These are phyloP conservation scores for Penicillium ucsense DNA, from an alignment of 495 filamentous ascomycete genomes.

Conservation along the genomic window DNA sequence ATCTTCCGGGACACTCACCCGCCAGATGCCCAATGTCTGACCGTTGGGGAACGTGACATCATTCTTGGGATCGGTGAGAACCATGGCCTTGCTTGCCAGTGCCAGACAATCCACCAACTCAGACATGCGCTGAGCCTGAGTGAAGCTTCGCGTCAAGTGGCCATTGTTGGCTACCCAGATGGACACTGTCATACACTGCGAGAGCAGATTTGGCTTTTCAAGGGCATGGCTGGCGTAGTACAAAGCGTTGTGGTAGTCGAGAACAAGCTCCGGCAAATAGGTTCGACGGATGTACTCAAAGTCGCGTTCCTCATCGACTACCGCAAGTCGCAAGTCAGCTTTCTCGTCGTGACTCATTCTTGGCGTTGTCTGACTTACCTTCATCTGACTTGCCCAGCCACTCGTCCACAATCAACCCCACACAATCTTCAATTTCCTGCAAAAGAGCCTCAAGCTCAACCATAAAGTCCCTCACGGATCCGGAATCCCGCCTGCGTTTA, in stretches of 20 bases:
- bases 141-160: conserved; percentile 55
- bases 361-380: conserved; percentile 21
- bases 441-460: conserved; percentile 24
- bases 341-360: no score
- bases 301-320: conserved; percentile 34
- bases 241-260: conserved; percentile 69
- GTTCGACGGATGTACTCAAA: conserved; percentile 50
- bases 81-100: conserved; percentile 59
- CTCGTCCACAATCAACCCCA: conserved; percentile 31
- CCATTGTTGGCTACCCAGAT: conserved; percentile 53
- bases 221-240: conserved; percentile 58
- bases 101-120: conserved; percentile 73
- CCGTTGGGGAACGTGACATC: conserved; percentile 26
- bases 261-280: conserved; percentile 72
- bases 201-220: conserved; percentile 48
- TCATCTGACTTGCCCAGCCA: conserved; percentile 26
- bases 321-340: background rate
- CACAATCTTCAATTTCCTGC: conserved; percentile 20
- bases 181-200: conserved; percentile 71
- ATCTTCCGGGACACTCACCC: conserved; percentile 22
- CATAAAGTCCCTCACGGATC: conserved; percentile 24
- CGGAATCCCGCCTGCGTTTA: conserved; percentile 26
- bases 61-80: conserved; percentile 39
- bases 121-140: conserved; percentile 56
- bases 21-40: conserved; percentile 40